phyloP scores from a whole-genome alignment of 148 eudicot genomes.

The Silene latifolia region DNA sequence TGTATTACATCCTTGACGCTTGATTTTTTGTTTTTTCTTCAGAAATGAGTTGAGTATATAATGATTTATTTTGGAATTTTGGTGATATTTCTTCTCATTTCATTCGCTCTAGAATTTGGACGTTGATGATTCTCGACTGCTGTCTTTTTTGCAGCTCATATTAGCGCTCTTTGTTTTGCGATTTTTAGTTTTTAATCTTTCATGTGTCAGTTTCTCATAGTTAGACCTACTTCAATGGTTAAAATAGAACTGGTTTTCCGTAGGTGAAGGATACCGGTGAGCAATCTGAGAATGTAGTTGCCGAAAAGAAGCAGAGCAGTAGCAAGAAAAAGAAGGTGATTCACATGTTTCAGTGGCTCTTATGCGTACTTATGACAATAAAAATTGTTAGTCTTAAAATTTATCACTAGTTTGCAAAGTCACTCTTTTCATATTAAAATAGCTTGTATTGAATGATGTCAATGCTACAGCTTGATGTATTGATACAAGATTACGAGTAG shows the following conservation, averaged over 20 bases:
- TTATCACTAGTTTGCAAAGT: background rate
- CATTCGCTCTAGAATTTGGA: too few species aligned
- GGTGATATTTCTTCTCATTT: too few species aligned
- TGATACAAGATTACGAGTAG: background rate
- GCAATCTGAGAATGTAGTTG: slow-evolving; percentile 1
- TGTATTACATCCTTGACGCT: too few species aligned
- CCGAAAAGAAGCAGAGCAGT: slow-evolving; percentile 13
- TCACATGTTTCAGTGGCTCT: background rate
- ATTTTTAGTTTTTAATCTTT: background rate
- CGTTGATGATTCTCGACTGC: background rate
- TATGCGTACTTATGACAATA: background rate
- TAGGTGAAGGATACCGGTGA: slow-evolving; percentile 17
- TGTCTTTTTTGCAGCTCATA: background rate
- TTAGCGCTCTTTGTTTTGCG: background rate
- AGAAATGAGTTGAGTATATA: too few species aligned
- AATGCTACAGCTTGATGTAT: background rate
- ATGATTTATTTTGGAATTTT: too few species aligned
- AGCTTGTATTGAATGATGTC: background rate
- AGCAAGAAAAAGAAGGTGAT: slow-evolving; percentile 26
- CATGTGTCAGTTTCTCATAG: background rate
- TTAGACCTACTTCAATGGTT: too few species aligned
- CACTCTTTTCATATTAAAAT: background rate
- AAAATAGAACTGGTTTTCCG: background rate
- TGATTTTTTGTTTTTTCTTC: too few species aligned
- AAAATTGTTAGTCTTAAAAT: background rate